Evolutionary conservation across 1,284 basidiomycete species (phyloP).

Genomic region (Malassezia caprae): DNA sequence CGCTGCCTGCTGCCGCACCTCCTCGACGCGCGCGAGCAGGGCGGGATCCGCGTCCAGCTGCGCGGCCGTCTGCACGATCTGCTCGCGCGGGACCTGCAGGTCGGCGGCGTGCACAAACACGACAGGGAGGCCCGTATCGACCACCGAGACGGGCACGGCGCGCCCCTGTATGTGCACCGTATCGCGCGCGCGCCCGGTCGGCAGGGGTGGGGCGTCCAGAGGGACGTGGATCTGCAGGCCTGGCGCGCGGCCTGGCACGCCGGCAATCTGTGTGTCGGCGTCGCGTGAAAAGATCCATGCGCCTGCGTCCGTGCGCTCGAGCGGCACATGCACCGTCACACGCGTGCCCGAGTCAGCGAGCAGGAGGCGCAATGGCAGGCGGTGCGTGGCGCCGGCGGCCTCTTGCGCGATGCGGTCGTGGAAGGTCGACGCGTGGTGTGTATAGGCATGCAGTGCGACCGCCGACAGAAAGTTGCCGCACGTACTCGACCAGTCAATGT

Average conservation of each 20-base stretch:
- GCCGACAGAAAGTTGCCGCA: slow-evolving; percentile 46
- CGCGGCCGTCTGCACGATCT: slow-evolving; percentile 18
- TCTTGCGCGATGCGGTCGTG: background rate
- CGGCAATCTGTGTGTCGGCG: slow-evolving; percentile 32
- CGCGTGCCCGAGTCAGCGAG: slow-evolving; percentile 31
- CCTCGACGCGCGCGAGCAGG: slow-evolving; percentile 27
- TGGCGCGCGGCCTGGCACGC: slow-evolving; percentile 38
- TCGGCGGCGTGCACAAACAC: slow-evolving; percentile 32
- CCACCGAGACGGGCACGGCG: slow-evolving; percentile 23
- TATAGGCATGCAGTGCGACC: slow-evolving; percentile 31
- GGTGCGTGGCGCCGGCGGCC: slow-evolving; percentile 12
- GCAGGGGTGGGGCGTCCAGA: slow-evolving; percentile 18
- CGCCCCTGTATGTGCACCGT: slow-evolving; percentile 17
- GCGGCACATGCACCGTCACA: slow-evolving; percentile 28
- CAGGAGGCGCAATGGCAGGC: slow-evolving; percentile 24
- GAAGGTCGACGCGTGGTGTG: slow-evolving; percentile 15
- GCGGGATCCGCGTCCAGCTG: slow-evolving; percentile 26
- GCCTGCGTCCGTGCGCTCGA: slow-evolving; percentile 1
- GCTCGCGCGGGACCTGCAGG: slow-evolving; percentile 9
- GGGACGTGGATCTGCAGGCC: slow-evolving; percentile 36
- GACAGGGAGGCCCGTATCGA: slow-evolving; percentile 39
- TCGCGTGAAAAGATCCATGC: slow-evolving; percentile 21
- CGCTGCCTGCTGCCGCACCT: slow-evolving; percentile 23
- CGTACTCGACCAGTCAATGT: slow-evolving; percentile 41
- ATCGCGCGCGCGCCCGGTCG: slow-evolving; percentile 30